Base-by-base conservation (phyloP, 225 moss, liverwort and hornwort genomes). In the Marchantia polymorpha region DNA sequence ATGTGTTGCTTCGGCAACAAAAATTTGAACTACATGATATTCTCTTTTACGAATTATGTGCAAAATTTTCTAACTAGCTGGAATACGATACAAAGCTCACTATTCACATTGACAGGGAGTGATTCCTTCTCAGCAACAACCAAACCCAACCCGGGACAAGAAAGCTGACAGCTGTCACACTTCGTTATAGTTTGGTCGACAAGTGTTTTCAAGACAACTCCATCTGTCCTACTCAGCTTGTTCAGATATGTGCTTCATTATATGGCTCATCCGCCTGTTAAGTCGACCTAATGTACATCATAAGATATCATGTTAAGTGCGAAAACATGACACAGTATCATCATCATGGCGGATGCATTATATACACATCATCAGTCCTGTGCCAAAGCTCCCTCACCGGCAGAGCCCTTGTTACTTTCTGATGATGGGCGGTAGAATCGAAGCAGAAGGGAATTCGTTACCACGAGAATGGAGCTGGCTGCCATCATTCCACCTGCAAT, bases 401-500 rank as follows among this genome's bases (percentile, higher is more conserved):
- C 13, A 67, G 72, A 76, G 27, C 64, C 26, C 60, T 82, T 72
- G 52, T 27, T 69, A 52, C 77, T 25, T 12, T 78, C 22, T 53
- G 68, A 66, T 6, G 84, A 80, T 68, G 86, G 85, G 5, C 56
- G 83, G 77, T 94, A 91, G 65, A 92, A 83, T 52, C 96, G 94
- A 66, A 96, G 72, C 74, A 96, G 64, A 19, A 96, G 78, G 51
- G 94, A 96, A 71, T 96, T 94, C 12, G 92, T 83, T 64, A 96
- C 92, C 27, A 96, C 96, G 23, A 93, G 80, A 58, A 96, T 88
- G 76, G 94, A 94, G 77, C 96, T 96, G 76, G 81, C 83, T 50
- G 96, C 96, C 96, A 94, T 96, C 96, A 96, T 93, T 66, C 92
- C 96, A 39, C 93, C 94, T 48, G 89, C 87, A 79, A 39, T 77